These are phyloP conservation scores for Tetrahymena borealis DNA, from an alignment of 73 alveolate species.

Conservation along the genomic window DNA sequence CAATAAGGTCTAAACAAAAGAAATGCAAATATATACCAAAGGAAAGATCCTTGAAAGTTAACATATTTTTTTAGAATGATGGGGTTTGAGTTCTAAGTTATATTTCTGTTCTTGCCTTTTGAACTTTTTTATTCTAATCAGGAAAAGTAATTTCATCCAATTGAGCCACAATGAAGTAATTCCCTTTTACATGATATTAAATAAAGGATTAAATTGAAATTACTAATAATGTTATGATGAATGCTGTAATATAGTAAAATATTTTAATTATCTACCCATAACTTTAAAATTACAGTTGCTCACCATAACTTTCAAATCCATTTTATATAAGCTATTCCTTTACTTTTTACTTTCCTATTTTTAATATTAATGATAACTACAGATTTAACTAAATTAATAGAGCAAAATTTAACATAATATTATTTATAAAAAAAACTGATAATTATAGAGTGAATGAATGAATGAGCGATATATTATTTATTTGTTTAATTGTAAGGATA, in stretches of 20 bases:
- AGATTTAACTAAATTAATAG: no score
- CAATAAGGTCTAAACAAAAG: background rate
- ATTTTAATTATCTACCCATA: background rate
- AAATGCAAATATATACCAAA: constrained; percentile 32
- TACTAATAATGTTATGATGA: background rate
- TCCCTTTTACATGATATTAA: constrained; percentile 27
- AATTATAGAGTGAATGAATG: no score
- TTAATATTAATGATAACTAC: no score
- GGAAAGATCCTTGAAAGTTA: constrained; percentile 49
- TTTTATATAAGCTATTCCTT: background rate
- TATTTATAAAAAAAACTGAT: no score
- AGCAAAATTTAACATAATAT: no score
- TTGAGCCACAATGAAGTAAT: constrained; percentile 64
- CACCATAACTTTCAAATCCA: background rate
- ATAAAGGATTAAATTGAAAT: background rate
- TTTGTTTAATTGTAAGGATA: no score
- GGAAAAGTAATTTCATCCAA: constrained; percentile 65
- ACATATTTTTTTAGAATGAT: constrained; percentile 56
- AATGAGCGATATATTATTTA: no score
- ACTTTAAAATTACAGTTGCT: background rate
- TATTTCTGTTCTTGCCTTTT: constrained; percentile 66
- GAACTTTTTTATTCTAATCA: constrained; percentile 52
- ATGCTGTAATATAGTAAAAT: background rate
- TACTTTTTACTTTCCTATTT: no score
- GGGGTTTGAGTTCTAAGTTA: constrained; percentile 58